Evolutionary conservation across 2,329 filamentous ascomycete genomes (phyloP).

Genomic region (Penicillium sp.): DNA sequence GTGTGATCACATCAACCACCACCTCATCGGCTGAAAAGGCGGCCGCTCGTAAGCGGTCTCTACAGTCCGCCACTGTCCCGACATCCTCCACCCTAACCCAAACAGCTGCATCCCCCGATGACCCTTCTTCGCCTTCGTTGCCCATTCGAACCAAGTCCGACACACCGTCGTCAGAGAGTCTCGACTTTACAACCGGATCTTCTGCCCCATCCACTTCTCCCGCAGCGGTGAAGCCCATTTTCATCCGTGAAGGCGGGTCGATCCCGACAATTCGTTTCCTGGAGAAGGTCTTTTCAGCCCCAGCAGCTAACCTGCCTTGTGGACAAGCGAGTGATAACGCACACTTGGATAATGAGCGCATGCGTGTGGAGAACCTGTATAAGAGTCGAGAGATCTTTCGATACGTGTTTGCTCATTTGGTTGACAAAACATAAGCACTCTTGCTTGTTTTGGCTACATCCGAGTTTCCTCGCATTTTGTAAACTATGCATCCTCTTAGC

Average conservation of each 20-base stretch:
- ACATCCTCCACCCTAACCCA: conserved; percentile 44
- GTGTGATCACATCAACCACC: conserved; percentile 40
- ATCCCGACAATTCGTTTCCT: conserved; percentile 93
- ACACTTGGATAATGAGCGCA: conserved; percentile 92
- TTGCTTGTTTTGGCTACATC: not conserved
- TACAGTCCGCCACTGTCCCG: conserved; percentile 28
- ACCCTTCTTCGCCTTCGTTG: conserved; percentile 4
- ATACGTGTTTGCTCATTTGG: conserved; percentile 73
- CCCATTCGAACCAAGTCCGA: conserved; percentile 13
- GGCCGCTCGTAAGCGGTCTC: conserved; percentile 29
- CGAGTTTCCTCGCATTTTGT: not conserved
- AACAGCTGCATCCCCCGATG: conserved; percentile 17
- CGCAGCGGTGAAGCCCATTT: conserved; percentile 60
- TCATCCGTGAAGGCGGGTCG: conserved; percentile 92
- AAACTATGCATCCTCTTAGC: too few relatives aligned
- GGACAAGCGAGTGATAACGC: conserved; percentile 93
- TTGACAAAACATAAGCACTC: conserved; percentile 29
- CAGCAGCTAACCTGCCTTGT: conserved; percentile 88
- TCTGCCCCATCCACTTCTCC: not conserved
- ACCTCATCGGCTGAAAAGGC: conserved; percentile 32
- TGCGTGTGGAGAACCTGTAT: conserved; percentile 81
- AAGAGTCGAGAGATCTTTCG: conserved; percentile 92
- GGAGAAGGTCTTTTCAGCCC: conserved; percentile 89
- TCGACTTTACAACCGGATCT: not conserved
- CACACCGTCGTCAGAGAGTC: not conserved